phyloP scores from a whole-genome alignment of 768 basidiomycete species.

The Kwoniella dendrophila region DNA sequence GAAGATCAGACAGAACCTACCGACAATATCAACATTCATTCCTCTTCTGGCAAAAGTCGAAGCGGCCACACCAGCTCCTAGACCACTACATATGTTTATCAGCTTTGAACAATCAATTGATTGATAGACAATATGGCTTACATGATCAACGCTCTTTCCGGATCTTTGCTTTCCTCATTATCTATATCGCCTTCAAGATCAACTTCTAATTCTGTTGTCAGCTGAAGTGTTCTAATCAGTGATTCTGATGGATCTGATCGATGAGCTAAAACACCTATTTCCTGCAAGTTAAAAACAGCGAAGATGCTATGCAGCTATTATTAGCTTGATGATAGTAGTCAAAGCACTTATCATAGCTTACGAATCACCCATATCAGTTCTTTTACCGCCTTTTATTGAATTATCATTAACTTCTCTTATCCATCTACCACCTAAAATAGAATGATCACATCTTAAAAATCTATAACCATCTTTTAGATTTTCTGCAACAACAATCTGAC shows the following conservation, averaged over 20 bases:
- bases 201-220: conserved; percentile 50
- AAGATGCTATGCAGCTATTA: conserved; percentile 69
- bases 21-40: conserved; percentile 74
- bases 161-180: conserved; percentile 62
- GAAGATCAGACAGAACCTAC: conserved; percentile 13
- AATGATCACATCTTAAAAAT: conserved; percentile 63
- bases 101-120: neutral
- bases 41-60: conserved; percentile 71
- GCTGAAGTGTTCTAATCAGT: conserved; percentile 43
- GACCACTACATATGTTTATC: conserved; percentile 64
- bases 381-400: conserved; percentile 51
- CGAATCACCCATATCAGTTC: conserved; percentile 62
- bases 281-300: conserved; percentile 80
- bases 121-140: conserved; percentile 4
- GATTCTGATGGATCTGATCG: conserved; percentile 55
- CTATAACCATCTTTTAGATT: conserved; percentile 51
- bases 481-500: conserved; percentile 81
- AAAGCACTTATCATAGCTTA: conserved; percentile 31
- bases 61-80: conserved; percentile 82
- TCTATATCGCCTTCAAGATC: conserved; percentile 55
- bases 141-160: conserved; percentile 29
- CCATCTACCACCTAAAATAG: conserved; percentile 75
- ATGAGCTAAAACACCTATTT: conserved; percentile 73
- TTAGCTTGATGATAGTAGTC: neutral
- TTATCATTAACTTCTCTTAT: conserved; percentile 57